Percentiles rank a stretch among this genome's conserved stretches.
Conservation (phyloP, 441 rosid genomes). For the Euphorbia celastroides region DNA sequence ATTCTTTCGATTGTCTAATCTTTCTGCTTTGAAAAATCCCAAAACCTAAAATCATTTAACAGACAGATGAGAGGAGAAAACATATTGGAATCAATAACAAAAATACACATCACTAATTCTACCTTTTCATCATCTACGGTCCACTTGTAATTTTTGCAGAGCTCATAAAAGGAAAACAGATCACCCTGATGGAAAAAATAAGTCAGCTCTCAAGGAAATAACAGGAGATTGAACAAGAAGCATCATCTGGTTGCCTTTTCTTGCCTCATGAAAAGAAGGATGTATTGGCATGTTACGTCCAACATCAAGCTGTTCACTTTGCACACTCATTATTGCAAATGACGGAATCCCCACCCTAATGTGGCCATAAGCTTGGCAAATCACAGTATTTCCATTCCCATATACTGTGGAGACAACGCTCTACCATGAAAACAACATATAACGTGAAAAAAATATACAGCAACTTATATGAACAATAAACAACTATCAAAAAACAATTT, state of each 20-base stretch:
- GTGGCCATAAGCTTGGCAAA: slow-evolving; percentile 65
- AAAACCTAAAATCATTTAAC: slow-evolving; percentile 50
- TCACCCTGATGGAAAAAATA: slow-evolving; percentile 55
- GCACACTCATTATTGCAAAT: slow-evolving; percentile 53
- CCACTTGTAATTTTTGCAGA: slow-evolving; percentile 77
- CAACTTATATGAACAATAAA: slow-evolving; percentile 10
- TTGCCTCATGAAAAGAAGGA: slow-evolving; percentile 82
- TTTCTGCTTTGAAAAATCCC: slow-evolving; percentile 32
- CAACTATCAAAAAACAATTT: background rate
- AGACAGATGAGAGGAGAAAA: slow-evolving; percentile 16
- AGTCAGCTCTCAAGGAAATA: slow-evolving; percentile 25
- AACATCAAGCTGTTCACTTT: slow-evolving; percentile 80
- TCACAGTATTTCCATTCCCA: slow-evolving; percentile 50
- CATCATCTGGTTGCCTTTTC: slow-evolving; percentile 30
- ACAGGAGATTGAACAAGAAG: slow-evolving; percentile 12
- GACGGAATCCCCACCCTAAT: slow-evolving; percentile 79
- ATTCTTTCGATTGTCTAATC: slow-evolving; percentile 24
- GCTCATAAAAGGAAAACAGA: slow-evolving; percentile 78
- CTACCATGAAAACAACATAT: slow-evolving; percentile 35
- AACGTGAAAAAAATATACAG: slow-evolving; percentile 17
- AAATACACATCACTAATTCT: slow-evolving; percentile 12
- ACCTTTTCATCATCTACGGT: slow-evolving; percentile 75
- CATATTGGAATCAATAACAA: slow-evolving; percentile 20
- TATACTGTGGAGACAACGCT: slow-evolving; percentile 59
- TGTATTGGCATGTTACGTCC: slow-evolving; percentile 69